phyloP scores from a whole-genome alignment of 768 basidiomycete genomes.

The Pleurotus djamor region DNA sequence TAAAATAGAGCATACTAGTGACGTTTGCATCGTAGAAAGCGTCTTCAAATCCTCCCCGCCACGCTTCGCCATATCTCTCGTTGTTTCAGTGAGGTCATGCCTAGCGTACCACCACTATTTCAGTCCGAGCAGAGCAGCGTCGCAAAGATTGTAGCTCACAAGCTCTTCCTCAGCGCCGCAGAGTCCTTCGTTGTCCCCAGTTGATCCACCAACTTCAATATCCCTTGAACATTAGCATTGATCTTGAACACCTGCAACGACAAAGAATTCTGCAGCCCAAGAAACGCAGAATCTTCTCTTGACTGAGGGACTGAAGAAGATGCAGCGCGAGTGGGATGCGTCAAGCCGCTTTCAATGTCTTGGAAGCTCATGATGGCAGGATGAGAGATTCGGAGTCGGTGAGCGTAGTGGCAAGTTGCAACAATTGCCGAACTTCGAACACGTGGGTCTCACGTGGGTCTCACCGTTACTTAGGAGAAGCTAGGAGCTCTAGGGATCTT shows the following conservation, averaged over 20 bases:
- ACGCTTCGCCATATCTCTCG: slow-evolving; percentile 92
- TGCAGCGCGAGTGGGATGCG: slow-evolving; percentile 30
- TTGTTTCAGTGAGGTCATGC: slow-evolving; percentile 92
- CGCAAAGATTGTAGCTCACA: slow-evolving; percentile 57
- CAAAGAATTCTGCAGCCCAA: slow-evolving; percentile 72
- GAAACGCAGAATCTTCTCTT: slow-evolving; percentile 73
- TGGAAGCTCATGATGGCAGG: slow-evolving; percentile 48
- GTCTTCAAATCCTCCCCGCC: slow-evolving; percentile 93
- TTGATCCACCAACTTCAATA: slow-evolving; percentile 94
- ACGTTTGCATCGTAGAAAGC: slow-evolving; percentile 64
- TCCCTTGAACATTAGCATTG: slow-evolving; percentile 95
- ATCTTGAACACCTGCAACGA: slow-evolving; percentile 98
- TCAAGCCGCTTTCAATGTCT: slow-evolving; percentile 50
- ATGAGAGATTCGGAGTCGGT: too few relatives aligned
- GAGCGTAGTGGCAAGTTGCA: too few relatives aligned
- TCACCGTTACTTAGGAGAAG: too few relatives aligned
- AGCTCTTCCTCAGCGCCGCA: slow-evolving; percentile 70
- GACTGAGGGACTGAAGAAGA: slow-evolving; percentile 35
- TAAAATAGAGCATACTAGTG: slow-evolving; percentile 43
- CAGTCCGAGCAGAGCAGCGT: slow-evolving; percentile 4
- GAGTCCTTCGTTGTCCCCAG: slow-evolving; percentile 86
- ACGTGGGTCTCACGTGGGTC: too few relatives aligned
- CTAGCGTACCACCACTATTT: slow-evolving; percentile 33
- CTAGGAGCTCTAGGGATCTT: too few relatives aligned
- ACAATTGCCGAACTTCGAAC: too few relatives aligned